Percentiles rank a stretch among this genome's conserved stretches.
Conservation (phyloP, 305 asterid species). For the Coffea humblotiana region DNA sequence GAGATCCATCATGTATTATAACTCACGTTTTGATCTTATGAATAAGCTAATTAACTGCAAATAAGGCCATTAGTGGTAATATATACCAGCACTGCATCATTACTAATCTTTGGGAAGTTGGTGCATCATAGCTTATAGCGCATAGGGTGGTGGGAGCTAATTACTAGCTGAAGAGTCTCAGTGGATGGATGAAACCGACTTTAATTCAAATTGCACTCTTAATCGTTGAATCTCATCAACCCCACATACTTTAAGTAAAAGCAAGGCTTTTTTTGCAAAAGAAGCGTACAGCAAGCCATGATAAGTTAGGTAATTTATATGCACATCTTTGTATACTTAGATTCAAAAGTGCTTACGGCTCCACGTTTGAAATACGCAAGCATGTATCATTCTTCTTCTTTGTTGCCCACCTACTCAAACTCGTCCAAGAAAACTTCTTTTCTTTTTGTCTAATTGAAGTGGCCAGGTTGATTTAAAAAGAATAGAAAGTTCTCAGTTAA, state of each 20-base stretch:
- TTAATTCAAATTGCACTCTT: conserved; percentile 17
- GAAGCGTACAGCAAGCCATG: conserved; percentile 20
- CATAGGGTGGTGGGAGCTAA: background rate
- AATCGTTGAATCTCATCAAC: conserved; percentile 4
- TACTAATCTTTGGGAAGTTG: background rate
- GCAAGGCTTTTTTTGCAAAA: conserved; percentile 17
- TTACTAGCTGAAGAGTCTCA: background rate
- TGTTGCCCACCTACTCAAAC: background rate
- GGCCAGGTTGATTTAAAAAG: background rate
- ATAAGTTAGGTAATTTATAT: conserved; percentile 9
- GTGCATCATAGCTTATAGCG: background rate
- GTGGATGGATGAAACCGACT: conserved; percentile 1
- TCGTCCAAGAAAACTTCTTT: background rate
- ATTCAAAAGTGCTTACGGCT: conserved; percentile 4
- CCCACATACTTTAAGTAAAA: conserved; percentile 27
- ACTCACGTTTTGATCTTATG: background rate
- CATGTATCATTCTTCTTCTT: background rate
- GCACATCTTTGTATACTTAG: background rate
- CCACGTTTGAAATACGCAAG: conserved; percentile 1
- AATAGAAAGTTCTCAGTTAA: background rate
- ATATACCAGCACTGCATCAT: background rate
- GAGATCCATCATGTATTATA: background rate
- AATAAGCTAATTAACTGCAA: background rate
- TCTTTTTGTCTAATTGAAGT: background rate
- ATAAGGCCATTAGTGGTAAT: background rate